Percentiles rank a stretch among this genome's conserved stretches.
phyloP scores from a whole-genome alignment of 169 alveolate genomes.

The Plasmodium sp. region DNA sequence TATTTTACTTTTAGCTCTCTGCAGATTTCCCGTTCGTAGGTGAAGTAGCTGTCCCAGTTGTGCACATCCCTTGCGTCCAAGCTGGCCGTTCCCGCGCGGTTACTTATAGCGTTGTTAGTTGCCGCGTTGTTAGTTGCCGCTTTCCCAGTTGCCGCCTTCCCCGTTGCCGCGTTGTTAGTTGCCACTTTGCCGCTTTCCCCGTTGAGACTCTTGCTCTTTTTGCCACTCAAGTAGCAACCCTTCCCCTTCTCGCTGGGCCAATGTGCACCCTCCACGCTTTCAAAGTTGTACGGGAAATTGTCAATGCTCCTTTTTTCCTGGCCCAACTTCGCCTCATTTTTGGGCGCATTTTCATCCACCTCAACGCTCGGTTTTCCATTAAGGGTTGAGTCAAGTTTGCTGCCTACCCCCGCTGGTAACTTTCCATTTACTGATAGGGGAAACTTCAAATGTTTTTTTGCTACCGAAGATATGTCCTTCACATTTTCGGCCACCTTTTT shows the following conservation, averaged over 20 bases:
- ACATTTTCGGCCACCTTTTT: slow-evolving; percentile 12
- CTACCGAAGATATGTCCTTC: neutral
- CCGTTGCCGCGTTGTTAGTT: neutral
- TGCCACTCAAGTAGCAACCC: neutral
- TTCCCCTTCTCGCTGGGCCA: neutral
- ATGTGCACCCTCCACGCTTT: neutral
- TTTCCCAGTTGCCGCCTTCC: neutral
- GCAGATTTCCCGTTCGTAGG: slow-evolving; percentile 31
- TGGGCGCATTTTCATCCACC: neutral
- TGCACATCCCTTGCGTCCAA: neutral
- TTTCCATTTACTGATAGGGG: neutral
- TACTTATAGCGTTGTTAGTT: too few relatives aligned
- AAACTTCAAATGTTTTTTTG: neutral
- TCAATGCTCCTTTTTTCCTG: slow-evolving; percentile 2
- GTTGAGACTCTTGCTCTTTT: neutral
- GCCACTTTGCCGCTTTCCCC: neutral
- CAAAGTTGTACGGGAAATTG: neutral
- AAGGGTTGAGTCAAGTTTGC: neutral
- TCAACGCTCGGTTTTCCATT: neutral
- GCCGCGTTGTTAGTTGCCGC: neutral
- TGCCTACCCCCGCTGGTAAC: neutral
- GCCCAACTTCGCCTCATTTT: neutral
- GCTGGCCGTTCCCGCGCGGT: neutral
- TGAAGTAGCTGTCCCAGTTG: slow-evolving; percentile 58
- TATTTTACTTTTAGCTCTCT: slow-evolving; percentile 45